These are phyloP conservation scores for Nectriaceae sp. DNA, from an alignment of 2,329 filamentous ascomycete genomes.

Conservation along the genomic window DNA sequence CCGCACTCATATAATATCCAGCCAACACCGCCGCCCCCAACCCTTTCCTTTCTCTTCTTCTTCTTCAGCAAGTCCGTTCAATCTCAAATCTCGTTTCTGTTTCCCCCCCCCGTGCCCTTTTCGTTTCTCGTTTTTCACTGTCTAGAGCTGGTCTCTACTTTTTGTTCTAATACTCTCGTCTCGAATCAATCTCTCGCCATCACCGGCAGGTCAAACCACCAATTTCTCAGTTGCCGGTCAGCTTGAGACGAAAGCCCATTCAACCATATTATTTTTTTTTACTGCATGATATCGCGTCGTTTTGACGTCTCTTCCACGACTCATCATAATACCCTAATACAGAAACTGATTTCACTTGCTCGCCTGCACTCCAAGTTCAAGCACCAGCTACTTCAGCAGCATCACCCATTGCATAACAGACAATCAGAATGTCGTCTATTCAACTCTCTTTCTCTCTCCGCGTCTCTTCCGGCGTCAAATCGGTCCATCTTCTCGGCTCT, in stretches of 20 bases:
- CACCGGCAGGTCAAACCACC: slow-evolving; percentile 14
- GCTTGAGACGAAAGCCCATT: slow-evolving; percentile 31
- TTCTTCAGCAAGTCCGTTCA: slow-evolving; percentile 67
- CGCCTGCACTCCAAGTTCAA: slow-evolving; percentile 34
- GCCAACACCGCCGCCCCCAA: slow-evolving; percentile 36
- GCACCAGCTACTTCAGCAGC: slow-evolving; percentile 37
- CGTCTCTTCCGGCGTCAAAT: slow-evolving; percentile 95
- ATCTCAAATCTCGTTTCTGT: slow-evolving; percentile 55
- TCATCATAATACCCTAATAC: slow-evolving; percentile 48
- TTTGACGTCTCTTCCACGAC: slow-evolving; percentile 31
- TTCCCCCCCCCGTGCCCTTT: slow-evolving; percentile 39
- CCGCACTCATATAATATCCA: slow-evolving; percentile 29
- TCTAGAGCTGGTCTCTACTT: slow-evolving; percentile 60
- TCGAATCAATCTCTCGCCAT: slow-evolving; percentile 26
- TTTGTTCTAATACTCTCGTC: slow-evolving; percentile 36
- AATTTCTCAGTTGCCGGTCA: slow-evolving; percentile 42
- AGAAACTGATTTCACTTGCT: slow-evolving; percentile 59
- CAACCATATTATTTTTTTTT: slow-evolving; percentile 19
- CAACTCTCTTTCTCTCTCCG: slow-evolving; percentile 95
- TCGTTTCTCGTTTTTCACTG: slow-evolving; percentile 38
- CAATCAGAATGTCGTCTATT: slow-evolving; percentile 76
- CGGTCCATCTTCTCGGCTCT: slow-evolving; percentile 93
- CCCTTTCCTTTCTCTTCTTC: slow-evolving; percentile 42
- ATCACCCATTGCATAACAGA: slow-evolving; percentile 21
- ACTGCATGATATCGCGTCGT: slow-evolving; percentile 28